phyloP scores from a whole-genome alignment of 345 rosid species.

The Dipteronia dyeriana region DNA sequence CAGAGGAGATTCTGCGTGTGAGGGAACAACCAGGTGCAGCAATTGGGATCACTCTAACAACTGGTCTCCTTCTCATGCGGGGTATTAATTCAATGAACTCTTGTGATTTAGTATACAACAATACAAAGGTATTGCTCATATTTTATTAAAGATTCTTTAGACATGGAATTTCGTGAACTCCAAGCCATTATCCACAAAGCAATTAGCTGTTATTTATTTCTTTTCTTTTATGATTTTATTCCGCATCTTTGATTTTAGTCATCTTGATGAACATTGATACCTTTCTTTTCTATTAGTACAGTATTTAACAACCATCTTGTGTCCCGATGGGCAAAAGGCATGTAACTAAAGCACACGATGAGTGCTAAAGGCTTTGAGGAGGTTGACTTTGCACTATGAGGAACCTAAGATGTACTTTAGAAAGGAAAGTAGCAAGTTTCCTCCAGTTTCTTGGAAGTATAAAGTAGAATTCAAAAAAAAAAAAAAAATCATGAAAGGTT shows the following conservation, averaged over 20 bases:
- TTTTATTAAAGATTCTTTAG: neutral
- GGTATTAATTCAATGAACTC: conserved; percentile 36
- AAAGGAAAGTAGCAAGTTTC: neutral
- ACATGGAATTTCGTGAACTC: neutral
- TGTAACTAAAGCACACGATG: neutral
- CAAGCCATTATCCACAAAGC: neutral
- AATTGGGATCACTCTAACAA: conserved; percentile 61
- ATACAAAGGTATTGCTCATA: neutral
- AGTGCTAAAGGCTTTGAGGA: neutral
- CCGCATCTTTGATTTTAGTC: neutral
- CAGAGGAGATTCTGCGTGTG: conserved; percentile 62
- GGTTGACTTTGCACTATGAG: neutral
- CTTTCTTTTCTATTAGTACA: neutral
- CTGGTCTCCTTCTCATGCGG: conserved; percentile 69
- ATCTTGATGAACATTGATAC: neutral
- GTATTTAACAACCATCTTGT: neutral
- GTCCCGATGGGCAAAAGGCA: neutral
- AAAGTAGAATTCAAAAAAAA: neutral
- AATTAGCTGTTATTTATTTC: neutral
- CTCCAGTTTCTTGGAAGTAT: neutral
- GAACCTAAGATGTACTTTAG: neutral
- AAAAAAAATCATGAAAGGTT: neutral
- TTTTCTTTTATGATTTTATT: neutral
- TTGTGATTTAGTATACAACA: neutral
- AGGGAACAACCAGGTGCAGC: conserved; percentile 75